Evolutionary conservation across 805 yeast species (phyloP), one percentile per base, ranked within the genome.

Genomic region (Cyberlindnera samutprakarnensis): DNA sequence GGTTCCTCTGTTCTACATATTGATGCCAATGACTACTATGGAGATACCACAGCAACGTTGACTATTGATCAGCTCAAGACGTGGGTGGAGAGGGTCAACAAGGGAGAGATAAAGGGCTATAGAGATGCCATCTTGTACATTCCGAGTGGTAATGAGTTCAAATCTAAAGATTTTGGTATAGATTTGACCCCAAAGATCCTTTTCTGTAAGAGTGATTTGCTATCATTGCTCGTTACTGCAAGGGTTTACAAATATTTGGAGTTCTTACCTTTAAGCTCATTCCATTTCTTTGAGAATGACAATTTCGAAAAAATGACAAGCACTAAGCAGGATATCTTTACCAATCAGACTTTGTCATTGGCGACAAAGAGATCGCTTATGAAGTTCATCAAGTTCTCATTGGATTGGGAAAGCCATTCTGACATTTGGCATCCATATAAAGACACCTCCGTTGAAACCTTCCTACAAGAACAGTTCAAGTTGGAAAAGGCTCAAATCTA

Each of bases 1-100:
- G 98, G 98, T n/a, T 76, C 92, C n/a, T 76, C 71, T 42, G 96
- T 92, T 7, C 62, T 92, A 27, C 98, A 92, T 52, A 75, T 92
- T 19, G 98, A 92, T 55, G 65, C 76, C 26, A 81, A 87, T 51
- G 68, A 75, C 18, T 79, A 84, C 53, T 92, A 92, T 49, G 98
- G 98, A 14, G 97, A 88, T 54, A 70, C 80, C 22, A 70, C 79
- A 30, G 87, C 96, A 6, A 83, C 95, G 3, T 60, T 92, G 31
- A 82, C 94, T 14, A 72, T 87, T 29, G 95, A 86, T 43, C 95
- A 92, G 57, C 57, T 87, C 40, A 78, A 78, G 51, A 66, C 72
- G 27, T 90, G 96, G 96, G 85, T 83, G 30, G 66, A 68, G 41
- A 69, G 71, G 30, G 87, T 85, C 11, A 84, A 85, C 41, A 51